Base-by-base conservation (phyloP, 441 rosid species). In the Aquilaria agallochum region DNA sequence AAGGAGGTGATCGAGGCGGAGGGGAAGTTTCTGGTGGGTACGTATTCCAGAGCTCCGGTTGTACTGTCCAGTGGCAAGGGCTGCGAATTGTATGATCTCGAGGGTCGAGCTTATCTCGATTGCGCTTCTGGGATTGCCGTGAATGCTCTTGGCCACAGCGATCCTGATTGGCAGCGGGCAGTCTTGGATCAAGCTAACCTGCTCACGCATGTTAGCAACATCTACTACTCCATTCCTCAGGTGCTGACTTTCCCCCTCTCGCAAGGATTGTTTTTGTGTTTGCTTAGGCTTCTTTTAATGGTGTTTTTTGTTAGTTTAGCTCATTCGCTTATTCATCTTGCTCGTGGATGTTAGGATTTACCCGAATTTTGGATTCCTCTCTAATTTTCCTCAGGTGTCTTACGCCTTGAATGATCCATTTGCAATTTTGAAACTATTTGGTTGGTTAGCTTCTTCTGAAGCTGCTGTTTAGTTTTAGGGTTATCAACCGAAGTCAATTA, bases 71-170 rank as follows among this genome's bases (percentile, higher is more conserved):
- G 83, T 50, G 96, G 93, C 11, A 81, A 79, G 42, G 91, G 95
- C 33, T 92, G 93, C 71, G 89, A 84, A 68, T 79, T 89, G 80
- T 80, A 74, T 20, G 93, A 89, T 68, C 72, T 69, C 2, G 92
- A 86, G 67, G 98, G 92, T 50, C 73, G 73, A 62, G 96, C 88
- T 79, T 87, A 83, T 74, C 68, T 92, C 76, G 96, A 92, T 68
- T 67, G 85, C 73, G 74, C 81, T 5, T 66, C 96, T 6, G 96
- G 96, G 32, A 92, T 92, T 30, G 95, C 95, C 2, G 95, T 92
- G 58, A 89, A 89, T 69, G 87, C 91, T 6, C 80, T 89, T 62
- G 96, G 96, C 9, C 76, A 84, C 57, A 82, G 83, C 4, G 86
- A 84, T 71, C 80, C 84, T 48, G 86, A 84, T 68, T 81, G 86